Base-by-base conservation (phyloP, 441 rosid species). In the Lepidium campestre region DNA sequence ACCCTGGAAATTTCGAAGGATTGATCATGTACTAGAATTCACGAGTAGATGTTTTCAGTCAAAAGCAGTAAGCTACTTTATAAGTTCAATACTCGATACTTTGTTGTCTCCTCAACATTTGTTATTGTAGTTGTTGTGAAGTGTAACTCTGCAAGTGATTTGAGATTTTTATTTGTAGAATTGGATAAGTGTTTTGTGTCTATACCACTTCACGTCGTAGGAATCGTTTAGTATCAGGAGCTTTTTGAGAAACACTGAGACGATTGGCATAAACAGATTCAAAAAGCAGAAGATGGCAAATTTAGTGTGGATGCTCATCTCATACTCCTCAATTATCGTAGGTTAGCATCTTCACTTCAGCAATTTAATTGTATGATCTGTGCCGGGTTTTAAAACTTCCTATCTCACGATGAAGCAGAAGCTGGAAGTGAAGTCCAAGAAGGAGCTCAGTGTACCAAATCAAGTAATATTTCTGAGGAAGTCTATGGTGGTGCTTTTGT, bases 271-370 rank as follows among this genome's bases (percentile, higher is more conserved):
- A 77, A 82, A 73, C 27, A 59, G 60, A 67, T 42, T 17, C 31
- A 84, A 72, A 73, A 83, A 77, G 78, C 57, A 7, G 48, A 86
- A 79, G 75, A 65, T 54, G 31, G 67, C 53, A 11, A 70, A 66
- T 75, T 78, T 32, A 31, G 77, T 57, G 11, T 81, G 94, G 96
- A 86, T 82, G 70, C 84, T 86, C 20, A 68, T 84, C 46, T 78
- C 84, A 34, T 76, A 87, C 64, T 71, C 71, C 75, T 66, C 74
- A 36, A 1, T 10, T 34, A 65, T 79, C 60, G 46, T 64, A 9
- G 77, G 77, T 46, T 14, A 62, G 68, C 49, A 64, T 77, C 31
- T 75, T 52, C 7, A 10, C 57, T 0, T 5, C 4, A 29, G 25
- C 5, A 3, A 40, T 70, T 54, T 18, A 10, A 27, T 46, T 32